Conservation (phyloP, 495 filamentous ascomycete genomes). For the Penicillium pulvis region DNA sequence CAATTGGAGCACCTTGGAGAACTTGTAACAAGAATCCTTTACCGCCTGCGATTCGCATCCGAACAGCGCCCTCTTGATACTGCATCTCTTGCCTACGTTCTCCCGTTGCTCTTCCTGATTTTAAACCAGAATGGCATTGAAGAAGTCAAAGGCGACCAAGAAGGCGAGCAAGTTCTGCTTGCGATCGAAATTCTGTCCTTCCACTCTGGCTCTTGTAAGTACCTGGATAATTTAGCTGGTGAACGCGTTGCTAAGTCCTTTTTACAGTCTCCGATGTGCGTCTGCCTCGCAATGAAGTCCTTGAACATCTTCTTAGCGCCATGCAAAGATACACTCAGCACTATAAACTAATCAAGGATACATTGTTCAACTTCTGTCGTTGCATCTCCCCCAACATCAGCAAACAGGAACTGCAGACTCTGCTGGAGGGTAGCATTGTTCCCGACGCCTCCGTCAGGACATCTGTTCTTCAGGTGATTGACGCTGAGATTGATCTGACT, state of each 20-base stretch:
- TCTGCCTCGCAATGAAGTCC: constrained; percentile 73
- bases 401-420: constrained; percentile 64
- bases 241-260: background rate
- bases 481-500: constrained; percentile 86
- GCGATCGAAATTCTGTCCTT: constrained; percentile 89
- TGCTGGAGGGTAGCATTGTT: constrained; percentile 75
- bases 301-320: constrained; percentile 68
- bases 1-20: constrained; percentile 80
- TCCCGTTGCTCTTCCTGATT: constrained; percentile 77
- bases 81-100: constrained; percentile 80
- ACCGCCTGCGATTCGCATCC: constrained; percentile 83
- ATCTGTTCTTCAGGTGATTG: constrained; percentile 87
- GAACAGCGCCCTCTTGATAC: constrained; percentile 91
- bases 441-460: constrained; percentile 77
- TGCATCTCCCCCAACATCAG: constrained; percentile 76
- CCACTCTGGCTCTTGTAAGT: constrained; percentile 67
- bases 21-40: constrained; percentile 84
- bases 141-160: constrained; percentile 61
- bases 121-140: constrained; percentile 79
- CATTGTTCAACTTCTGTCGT: constrained; percentile 77
- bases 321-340: constrained; percentile 92
- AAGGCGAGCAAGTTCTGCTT: constrained; percentile 85
- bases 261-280: constrained; percentile 56
- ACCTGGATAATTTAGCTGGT: background rate
- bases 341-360: constrained; percentile 92